Base-by-base conservation (phyloP, 352 stramenopile genomes). In the Labyrinthula sp. region DNA sequence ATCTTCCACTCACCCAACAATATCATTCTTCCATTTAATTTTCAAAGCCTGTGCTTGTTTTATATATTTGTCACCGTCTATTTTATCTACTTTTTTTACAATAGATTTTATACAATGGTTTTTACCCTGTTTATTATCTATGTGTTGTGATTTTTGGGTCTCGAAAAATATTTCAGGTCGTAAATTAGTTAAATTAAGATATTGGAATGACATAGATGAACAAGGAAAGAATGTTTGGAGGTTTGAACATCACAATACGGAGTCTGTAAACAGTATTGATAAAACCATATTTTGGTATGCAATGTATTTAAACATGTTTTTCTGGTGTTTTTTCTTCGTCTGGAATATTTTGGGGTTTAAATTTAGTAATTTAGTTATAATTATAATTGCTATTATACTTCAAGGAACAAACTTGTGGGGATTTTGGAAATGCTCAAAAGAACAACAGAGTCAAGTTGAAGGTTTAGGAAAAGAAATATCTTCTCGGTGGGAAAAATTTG, bases 61-160 rank as follows among this genome's bases (percentile, higher is more conserved):
- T 23, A 46, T 94, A 39, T 97, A 95, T 63, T 63, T 94, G 17
- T 89, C 95, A 48, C 80, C 80, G n/a, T 63, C 62, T 30, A 37
- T 36, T 38, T 62, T 87, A 57, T 77, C 75, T 45, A 69, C 67
- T 48, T 89, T 81, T 67, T 93, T 89, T 49, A 77, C 95, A 28
- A 89, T 93, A 52, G 73, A 93, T 47, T 94, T 89, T 20, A 84
- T 97, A 17, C n/a, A n/a, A n/a, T n/a, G n/a, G n/a, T n/a, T n/a
- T n/a, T n/a, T n/a, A n/a, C n/a, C n/a, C n/a, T n/a, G n/a, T n/a
- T n/a, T n/a, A n/a, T 55, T 94, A 12, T 93, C 79, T 61, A 92
- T 95, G 33, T 55, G 95, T 14, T 61, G 94, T 1, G 88, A 95
- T 64, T 97, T 97, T 62, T 97, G 86, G 86, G 88, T 86, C 0